Percentiles rank a stretch among this genome's conserved stretches.
Evolutionary conservation across 225 moss, liverwort and hornwort species (phyloP).

Genomic region (Pseudisothecium myosuroides): DNA sequence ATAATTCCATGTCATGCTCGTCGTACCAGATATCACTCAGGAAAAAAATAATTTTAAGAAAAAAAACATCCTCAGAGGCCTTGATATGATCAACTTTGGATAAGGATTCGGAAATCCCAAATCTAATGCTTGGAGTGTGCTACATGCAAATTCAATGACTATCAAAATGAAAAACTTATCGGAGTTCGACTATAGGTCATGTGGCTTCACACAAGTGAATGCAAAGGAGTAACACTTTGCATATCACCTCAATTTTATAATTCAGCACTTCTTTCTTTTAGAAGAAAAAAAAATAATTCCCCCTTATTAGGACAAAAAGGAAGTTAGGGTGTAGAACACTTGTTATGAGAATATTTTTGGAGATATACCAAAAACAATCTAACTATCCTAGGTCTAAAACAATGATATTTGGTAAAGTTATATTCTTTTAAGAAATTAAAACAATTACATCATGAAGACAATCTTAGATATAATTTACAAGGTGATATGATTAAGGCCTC

Average conservation of each 20-base stretch:
- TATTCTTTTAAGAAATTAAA: too few species aligned
- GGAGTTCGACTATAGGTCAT: fast-evolving
- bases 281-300: neutral
- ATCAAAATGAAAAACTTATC: fast-evolving
- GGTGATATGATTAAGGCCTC: too few species aligned
- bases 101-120: conserved; percentile 5
- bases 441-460: neutral
- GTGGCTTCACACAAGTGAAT: neutral
- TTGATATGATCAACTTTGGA: neutral
- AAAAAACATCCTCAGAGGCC: neutral
- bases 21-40: neutral
- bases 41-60: too few species aligned
- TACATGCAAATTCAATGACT: neutral
- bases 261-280: too few species aligned
- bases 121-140: neutral
- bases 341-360: too few species aligned
- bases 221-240: neutral
- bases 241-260: neutral
- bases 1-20: neutral
- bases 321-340: too few species aligned
- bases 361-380: neutral
- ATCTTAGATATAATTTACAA: neutral
- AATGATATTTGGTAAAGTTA: neutral
- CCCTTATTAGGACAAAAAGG: too few species aligned
- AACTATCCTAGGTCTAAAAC: too few species aligned